Percentiles rank a stretch among this genome's conserved stretches.
These are phyloP conservation scores for Aspergillus fumigatus DNA, from an alignment of 2,329 filamentous ascomycete genomes.

Conservation along the genomic window DNA sequence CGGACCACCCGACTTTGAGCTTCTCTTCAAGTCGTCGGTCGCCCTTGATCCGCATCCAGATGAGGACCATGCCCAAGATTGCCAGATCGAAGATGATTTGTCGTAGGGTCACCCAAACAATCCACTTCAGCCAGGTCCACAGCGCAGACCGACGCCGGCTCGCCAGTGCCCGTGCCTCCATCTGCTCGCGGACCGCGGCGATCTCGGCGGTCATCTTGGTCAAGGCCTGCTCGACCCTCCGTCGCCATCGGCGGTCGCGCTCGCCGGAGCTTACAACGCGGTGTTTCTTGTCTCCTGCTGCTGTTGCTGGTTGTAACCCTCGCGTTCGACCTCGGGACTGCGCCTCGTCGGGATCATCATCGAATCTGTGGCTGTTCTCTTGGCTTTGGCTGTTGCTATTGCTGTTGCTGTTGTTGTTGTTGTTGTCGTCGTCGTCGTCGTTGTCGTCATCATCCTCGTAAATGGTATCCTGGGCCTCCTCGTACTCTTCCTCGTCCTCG, in stretches of 20 bases:
- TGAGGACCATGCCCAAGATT: conserved; percentile 38
- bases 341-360: conserved; percentile 1
- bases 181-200: conserved; percentile 85
- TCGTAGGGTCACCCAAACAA: conserved; percentile 64
- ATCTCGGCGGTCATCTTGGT: conserved; percentile 90
- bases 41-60: conserved; percentile 40
- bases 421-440: conserved; percentile 21
- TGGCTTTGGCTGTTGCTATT: conserved; percentile 3
- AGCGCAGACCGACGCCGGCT: conserved; percentile 61
- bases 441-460: conserved; percentile 23
- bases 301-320: conserved; percentile 10
- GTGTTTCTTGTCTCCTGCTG: background rate
- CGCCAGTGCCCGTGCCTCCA: conserved; percentile 71
- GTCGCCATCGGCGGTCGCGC: conserved; percentile 63
- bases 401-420: conserved; percentile 3
- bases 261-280: conserved; percentile 12
- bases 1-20: conserved; percentile 29
- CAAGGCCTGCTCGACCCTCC: conserved; percentile 76
- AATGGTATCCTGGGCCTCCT: conserved; percentile 32
- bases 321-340: conserved; percentile 6
- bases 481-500: conserved; percentile 37
- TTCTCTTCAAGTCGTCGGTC: conserved; percentile 40
- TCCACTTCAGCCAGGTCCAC: conserved; percentile 66
- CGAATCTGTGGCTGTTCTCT: conserved; percentile 2
- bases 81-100: conserved; percentile 70